Conservation (phyloP, 768 basidiomycete species). For the Xerocomellus chrysenteron region DNA sequence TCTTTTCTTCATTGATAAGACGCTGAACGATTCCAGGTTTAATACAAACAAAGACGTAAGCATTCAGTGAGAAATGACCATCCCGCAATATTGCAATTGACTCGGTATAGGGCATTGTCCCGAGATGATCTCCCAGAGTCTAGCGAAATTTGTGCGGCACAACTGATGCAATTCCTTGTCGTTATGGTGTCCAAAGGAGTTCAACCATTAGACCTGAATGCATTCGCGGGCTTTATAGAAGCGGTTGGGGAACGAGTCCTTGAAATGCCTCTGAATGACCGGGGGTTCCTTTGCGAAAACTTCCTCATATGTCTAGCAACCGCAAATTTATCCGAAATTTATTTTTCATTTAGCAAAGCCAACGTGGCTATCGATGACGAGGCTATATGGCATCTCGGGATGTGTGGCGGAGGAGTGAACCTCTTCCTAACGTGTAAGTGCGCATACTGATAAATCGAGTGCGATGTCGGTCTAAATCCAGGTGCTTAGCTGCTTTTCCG, state of each 20-base stretch:
- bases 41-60: constrained; percentile 17
- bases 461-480: background rate
- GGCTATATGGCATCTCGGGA: constrained; percentile 38
- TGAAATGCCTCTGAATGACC: constrained; percentile 1
- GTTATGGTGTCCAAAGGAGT: constrained; percentile 23
- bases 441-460: background rate
- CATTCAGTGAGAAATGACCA: background rate
- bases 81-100: background rate
- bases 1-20: background rate
- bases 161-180: constrained; percentile 28
- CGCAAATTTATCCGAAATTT: constrained; percentile 12
- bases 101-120: constrained; percentile 15
- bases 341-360: constrained; percentile 5
- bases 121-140: constrained; percentile 1
- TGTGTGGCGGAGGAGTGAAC: constrained; percentile 27
- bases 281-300: constrained; percentile 32
- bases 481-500: constrained; percentile 45
- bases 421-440: constrained; percentile 45
- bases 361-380: constrained; percentile 29
- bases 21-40: constrained; percentile 16
- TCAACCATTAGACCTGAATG: constrained; percentile 1
- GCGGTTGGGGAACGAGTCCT: constrained; percentile 16
- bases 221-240: constrained; percentile 12
- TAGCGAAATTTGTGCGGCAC: constrained; percentile 7
- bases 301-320: constrained; percentile 37